A percentile compares a stretch with the other conserved stretches of the same genome.
phyloP scores from a whole-genome alignment of 768 basidiomycete genomes.

The Leccinum olivaceopallidum region DNA sequence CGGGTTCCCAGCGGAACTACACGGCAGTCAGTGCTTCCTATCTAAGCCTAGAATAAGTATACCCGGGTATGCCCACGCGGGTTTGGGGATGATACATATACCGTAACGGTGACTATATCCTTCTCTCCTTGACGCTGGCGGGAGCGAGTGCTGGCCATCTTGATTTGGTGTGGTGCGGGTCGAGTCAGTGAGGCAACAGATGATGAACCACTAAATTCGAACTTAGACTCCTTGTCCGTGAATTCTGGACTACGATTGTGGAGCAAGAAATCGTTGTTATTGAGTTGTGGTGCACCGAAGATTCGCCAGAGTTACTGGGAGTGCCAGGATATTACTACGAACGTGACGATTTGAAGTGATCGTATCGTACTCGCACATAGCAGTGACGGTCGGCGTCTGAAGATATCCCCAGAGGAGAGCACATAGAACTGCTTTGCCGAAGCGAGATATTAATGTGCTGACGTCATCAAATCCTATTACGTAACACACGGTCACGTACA shows the following conservation, averaged over 20 bases:
- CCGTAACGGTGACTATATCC: not conserved
- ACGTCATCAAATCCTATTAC: no score
- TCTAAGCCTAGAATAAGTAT: no score
- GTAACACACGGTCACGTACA: no score
- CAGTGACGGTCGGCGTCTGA: no score
- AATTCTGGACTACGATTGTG: constrained; percentile 11
- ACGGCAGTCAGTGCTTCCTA: no score
- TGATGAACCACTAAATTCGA: constrained; percentile 41
- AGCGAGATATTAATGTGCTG: constrained; percentile 37
- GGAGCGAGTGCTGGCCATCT: not conserved
- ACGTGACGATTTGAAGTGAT: constrained; percentile 11
- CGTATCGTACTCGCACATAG: constrained; percentile 20
- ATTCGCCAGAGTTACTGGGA: constrained; percentile 44
- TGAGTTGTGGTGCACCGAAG: constrained; percentile 16
- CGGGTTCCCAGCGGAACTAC: no score
- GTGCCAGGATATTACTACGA: constrained; percentile 42
- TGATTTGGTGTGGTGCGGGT: constrained; percentile 3
- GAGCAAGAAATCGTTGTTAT: constrained; percentile 9
- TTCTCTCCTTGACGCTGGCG: not conserved
- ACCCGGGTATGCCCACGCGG: no score
- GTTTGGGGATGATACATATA: no score
- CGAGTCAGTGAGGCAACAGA: constrained; percentile 19
- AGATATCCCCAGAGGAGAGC: no score
- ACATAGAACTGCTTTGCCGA: constrained; percentile 50
- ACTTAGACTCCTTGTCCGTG: constrained; percentile 28